phyloP scores from a whole-genome alignment of 768 basidiomycete species.

The Pseudohyphozyma bogoriensis region DNA sequence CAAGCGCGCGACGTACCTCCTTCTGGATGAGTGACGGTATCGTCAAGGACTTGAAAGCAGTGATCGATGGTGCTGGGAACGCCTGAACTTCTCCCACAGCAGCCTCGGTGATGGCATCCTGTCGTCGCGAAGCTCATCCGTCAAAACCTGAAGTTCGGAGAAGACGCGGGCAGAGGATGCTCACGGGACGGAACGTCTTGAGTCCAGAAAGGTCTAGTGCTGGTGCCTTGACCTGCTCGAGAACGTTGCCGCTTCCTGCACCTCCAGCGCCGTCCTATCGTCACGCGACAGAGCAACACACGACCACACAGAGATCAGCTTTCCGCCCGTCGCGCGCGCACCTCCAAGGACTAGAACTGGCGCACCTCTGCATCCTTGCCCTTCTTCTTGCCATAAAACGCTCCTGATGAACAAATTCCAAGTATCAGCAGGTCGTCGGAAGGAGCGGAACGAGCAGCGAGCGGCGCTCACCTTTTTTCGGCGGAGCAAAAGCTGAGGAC shows the following conservation, averaged over 20 bases:
- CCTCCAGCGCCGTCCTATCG: conserved; percentile 1
- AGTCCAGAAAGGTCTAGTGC: conserved; percentile 5
- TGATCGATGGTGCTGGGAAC: neutral
- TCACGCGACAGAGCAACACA: neutral
- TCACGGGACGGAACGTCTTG: conserved; percentile 13
- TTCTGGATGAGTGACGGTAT: conserved; percentile 11
- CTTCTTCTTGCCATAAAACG: conserved; percentile 8
- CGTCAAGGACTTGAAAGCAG: conserved; percentile 17
- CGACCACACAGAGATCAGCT: neutral
- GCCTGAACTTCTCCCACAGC: conserved; percentile 14
- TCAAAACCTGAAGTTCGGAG: neutral
- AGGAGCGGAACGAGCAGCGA: neutral
- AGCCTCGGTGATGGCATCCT: conserved; percentile 9
- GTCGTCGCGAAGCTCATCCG: no score
- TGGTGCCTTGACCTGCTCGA: conserved; percentile 16
- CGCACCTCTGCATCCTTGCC: conserved; percentile 5
- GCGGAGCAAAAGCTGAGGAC: neutral
- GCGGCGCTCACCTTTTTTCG: neutral
- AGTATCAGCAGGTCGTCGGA: neutral
- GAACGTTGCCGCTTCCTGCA: conserved; percentile 7
- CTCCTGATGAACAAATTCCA: neutral
- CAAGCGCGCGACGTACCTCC: neutral
- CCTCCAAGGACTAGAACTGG: no score
- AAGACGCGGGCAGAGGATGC: neutral
- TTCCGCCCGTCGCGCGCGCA: neutral